A percentile compares a stretch with the other conserved stretches of the same genome.
These are phyloP conservation scores for Rhizopogon vulgaris DNA, from an alignment of 768 basidiomycete genomes.

Conservation along the genomic window DNA sequence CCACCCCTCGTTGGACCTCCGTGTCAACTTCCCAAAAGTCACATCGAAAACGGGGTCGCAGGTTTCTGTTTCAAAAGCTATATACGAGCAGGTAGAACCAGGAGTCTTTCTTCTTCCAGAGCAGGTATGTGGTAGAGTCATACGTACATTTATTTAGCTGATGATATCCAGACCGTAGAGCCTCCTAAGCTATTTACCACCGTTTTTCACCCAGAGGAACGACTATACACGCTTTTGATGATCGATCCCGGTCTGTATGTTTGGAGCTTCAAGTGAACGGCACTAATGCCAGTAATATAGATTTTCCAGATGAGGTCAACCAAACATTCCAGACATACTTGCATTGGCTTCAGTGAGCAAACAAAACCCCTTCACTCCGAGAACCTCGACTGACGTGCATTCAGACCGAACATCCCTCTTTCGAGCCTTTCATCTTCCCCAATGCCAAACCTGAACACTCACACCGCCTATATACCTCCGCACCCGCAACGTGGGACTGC, in stretches of 20 bases:
- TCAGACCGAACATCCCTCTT: conserved; percentile 78
- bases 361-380: conserved; percentile 5
- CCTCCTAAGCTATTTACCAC: conserved; percentile 66
- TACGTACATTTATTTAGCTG: background rate
- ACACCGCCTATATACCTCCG: conserved; percentile 81
- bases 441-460: conserved; percentile 40
- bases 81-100: conserved; percentile 50
- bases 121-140: conserved; percentile 44
- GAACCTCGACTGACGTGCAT: conserved; percentile 4
- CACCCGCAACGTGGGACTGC: conserved; percentile 86
- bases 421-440: conserved; percentile 43
- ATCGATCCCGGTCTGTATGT: conserved; percentile 70
- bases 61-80: conserved; percentile 15
- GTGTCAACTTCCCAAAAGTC: conserved; percentile 46
- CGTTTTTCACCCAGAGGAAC: conserved; percentile 74
- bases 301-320: conserved; percentile 72
- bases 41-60: conserved; percentile 18
- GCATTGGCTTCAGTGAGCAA: conserved; percentile 78
- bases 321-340: conserved; percentile 65
- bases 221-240: conserved; percentile 84
- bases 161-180: conserved; percentile 44
- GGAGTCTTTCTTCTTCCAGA: conserved; percentile 62
- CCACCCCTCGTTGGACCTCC: conserved; percentile 70
- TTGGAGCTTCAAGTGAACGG: conserved; percentile 7
- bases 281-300: conserved; percentile 29